phyloP scores from a whole-genome alignment of 2,329 filamentous ascomycete genomes.

The Cyclaneusma minus region DNA sequence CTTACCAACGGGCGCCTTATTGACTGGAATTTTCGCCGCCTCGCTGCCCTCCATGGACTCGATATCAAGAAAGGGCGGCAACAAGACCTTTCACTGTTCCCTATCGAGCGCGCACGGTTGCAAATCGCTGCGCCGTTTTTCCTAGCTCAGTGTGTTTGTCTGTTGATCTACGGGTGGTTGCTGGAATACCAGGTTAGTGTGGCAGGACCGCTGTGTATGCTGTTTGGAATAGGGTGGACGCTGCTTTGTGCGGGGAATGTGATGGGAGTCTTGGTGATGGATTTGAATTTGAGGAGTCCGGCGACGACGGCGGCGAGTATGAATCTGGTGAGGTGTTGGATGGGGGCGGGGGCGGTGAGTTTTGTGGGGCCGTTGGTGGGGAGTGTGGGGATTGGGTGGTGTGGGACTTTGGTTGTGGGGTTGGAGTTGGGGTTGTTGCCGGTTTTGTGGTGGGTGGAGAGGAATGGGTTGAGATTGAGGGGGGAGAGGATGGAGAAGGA shows the following conservation, averaged over 20 bases:
- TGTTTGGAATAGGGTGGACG: constrained; percentile 29
- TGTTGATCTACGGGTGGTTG: constrained; percentile 37
- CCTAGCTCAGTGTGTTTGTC: constrained; percentile 28
- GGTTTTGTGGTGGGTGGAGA: constrained; percentile 26
- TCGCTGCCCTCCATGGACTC: constrained; percentile 37
- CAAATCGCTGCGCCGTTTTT: constrained; percentile 35
- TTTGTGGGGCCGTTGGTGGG: constrained; percentile 35
- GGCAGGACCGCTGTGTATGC: constrained; percentile 29
- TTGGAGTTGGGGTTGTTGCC: constrained; percentile 24
- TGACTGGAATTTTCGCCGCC: constrained; percentile 52
- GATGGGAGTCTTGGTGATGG: constrained; percentile 35
- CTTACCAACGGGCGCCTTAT: constrained; percentile 35
- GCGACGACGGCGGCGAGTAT: constrained; percentile 39
- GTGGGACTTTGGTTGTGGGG: constrained; percentile 26
- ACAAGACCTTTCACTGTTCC: constrained; percentile 30
- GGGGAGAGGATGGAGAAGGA: constrained; percentile 17
- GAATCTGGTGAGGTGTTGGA: constrained; percentile 37
- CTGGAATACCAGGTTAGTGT: constrained; percentile 25
- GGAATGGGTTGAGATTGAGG: constrained; percentile 30
- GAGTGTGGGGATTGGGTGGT: constrained; percentile 32
- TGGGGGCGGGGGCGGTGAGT: constrained; percentile 36
- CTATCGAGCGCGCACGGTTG: constrained; percentile 34
- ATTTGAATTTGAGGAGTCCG: constrained; percentile 35
- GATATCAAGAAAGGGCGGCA: constrained; percentile 35
- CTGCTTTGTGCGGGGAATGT: constrained; percentile 39